Conservation (phyloP, 2,329 filamentous ascomycete genomes). For the Cercospora sojina region DNA sequence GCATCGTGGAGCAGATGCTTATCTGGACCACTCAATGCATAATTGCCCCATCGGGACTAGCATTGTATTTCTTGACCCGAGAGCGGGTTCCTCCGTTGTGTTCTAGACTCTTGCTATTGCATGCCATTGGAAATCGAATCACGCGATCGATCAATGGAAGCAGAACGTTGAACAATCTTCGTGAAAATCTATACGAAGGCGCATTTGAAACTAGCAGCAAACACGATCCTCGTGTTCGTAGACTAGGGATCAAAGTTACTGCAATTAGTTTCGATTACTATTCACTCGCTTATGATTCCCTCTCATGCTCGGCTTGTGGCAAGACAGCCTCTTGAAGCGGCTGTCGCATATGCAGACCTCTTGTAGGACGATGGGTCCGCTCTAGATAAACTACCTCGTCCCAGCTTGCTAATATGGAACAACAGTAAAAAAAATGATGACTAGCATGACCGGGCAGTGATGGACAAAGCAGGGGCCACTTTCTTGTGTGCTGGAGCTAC, state of each 20-base stretch:
- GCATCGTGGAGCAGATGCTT: background rate
- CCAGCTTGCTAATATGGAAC: background rate
- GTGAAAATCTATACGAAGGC: background rate
- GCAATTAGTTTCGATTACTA: background rate
- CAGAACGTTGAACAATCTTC: background rate
- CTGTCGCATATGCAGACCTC: too few relatives aligned
- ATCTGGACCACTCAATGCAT: background rate
- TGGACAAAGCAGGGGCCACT: background rate
- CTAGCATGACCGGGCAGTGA: background rate
- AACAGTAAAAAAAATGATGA: background rate
- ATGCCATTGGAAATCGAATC: background rate
- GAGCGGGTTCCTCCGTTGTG: background rate
- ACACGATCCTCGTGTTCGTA: background rate
- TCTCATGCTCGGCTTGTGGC: background rate
- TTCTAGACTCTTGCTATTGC: background rate
- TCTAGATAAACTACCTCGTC: background rate
- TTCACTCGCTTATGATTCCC: background rate
- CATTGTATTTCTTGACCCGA: background rate
- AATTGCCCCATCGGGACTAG: background rate
- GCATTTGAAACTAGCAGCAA: background rate
- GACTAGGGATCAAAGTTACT: background rate
- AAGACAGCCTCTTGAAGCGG: accelerated
- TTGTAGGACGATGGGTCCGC: too few relatives aligned
- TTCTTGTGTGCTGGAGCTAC: background rate
- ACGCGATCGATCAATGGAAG: background rate